Conservation (phyloP, 202 grass and related monocot species). For the Hordeum pubiflorum region DNA sequence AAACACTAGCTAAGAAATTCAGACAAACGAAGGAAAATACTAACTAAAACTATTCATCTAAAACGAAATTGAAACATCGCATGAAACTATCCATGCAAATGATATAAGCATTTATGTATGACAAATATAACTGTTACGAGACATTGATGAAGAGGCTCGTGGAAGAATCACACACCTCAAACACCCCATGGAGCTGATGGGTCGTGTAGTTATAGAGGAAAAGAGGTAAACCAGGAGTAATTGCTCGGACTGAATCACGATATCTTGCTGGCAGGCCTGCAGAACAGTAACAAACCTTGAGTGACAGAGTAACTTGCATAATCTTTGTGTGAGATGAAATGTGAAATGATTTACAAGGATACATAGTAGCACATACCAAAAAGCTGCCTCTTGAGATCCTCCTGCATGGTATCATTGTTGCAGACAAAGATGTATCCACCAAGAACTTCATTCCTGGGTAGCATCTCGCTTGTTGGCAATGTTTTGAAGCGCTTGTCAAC, state of each 20-base stretch:
- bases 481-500: conserved; percentile 93
- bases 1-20: neutral
- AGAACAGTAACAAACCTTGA: conserved; percentile 29
- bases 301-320: neutral
- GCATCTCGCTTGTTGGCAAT: conserved; percentile 82
- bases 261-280: conserved; percentile 91
- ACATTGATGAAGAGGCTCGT: neutral
- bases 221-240: conserved; percentile 96
- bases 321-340: neutral
- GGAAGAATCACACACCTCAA: conserved; percentile 54
- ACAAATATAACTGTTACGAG: neutral
- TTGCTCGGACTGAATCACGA: conserved; percentile 95
- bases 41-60: conserved; percentile 5
- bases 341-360: neutral
- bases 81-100: neutral
- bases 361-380: conserved; percentile 53
- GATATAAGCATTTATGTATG: neutral
- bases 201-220: conserved; percentile 98
- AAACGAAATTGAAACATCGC: neutral
- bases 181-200: conserved; percentile 96
- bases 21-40: neutral
- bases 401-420: conserved; percentile 98
- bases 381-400: conserved; percentile 94
- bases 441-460: conserved; percentile 88
- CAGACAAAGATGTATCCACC: conserved; percentile 96